Conservation (phyloP, 2,329 filamentous ascomycete genomes). For the Fusarium redolens region DNA sequence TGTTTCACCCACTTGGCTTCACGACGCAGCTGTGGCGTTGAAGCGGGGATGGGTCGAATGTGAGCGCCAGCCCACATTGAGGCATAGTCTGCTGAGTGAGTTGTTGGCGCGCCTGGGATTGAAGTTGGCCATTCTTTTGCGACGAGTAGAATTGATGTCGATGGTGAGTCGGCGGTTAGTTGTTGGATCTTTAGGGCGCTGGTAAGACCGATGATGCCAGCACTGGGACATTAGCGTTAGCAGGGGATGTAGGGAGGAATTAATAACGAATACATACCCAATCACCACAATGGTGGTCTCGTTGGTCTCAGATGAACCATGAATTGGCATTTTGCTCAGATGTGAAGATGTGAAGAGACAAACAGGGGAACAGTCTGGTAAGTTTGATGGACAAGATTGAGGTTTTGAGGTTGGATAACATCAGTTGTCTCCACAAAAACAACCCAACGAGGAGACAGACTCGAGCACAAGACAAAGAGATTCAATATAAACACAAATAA, state of each 20-base stretch:
- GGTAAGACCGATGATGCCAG: slow-evolving; percentile 65
- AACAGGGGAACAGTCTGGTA: background rate
- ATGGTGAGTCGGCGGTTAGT: slow-evolving; percentile 9
- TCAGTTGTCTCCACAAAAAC: background rate
- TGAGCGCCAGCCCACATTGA: slow-evolving; percentile 70
- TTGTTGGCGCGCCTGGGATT: slow-evolving; percentile 46
- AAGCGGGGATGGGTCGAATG: slow-evolving; percentile 61
- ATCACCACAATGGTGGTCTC: slow-evolving; percentile 45
- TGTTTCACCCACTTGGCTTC: slow-evolving; percentile 49
- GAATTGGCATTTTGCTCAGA: slow-evolving; percentile 1
- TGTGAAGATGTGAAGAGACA: background rate
- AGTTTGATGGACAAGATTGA: background rate
- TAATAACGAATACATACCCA: slow-evolving; percentile 31
- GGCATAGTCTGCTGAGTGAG: slow-evolving; percentile 58
- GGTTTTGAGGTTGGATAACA: background rate
- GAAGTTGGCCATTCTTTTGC: slow-evolving; percentile 52
- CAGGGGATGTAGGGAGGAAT: rapidly evolving
- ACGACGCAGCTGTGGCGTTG: slow-evolving; percentile 47
- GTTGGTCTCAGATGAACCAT: background rate
- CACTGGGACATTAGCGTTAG: slow-evolving; percentile 51
- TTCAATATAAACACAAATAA: background rate
- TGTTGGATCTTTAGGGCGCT: slow-evolving; percentile 59
- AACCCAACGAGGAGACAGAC: background rate
- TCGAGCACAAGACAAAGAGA: background rate
- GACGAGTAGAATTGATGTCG: slow-evolving; percentile 42